A percentile compares a stretch with the other conserved stretches of the same genome.
phyloP scores from a whole-genome alignment of 495 filamentous ascomycete genomes.

The Aspergillus olivimuriae region DNA sequence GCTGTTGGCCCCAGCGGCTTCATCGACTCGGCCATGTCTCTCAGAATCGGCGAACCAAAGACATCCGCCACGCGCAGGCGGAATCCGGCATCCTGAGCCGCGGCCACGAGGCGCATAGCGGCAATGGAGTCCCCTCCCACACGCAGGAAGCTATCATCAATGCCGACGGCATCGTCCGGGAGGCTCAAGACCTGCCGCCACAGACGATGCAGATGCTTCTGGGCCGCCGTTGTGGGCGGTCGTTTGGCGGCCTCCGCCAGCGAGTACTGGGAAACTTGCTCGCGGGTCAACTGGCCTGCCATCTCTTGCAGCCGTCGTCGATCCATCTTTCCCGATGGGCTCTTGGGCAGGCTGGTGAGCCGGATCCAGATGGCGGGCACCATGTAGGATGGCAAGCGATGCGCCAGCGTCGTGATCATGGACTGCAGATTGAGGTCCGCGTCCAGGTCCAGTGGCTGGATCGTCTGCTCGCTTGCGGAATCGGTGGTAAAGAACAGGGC shows the following conservation, averaged over 20 bases:
- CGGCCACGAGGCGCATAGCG: conserved; percentile 28
- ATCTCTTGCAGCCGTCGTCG: background rate
- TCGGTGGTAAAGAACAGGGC: background rate
- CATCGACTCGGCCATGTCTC: background rate
- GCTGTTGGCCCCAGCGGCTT: no score
- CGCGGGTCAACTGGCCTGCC: background rate
- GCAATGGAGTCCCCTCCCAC: conserved; percentile 46
- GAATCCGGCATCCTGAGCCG: background rate
- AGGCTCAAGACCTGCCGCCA: background rate
- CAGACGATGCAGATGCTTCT: background rate
- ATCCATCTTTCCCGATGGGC: background rate
- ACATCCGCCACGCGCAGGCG: background rate
- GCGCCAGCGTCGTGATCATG: background rate
- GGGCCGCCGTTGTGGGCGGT: background rate
- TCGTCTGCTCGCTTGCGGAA: background rate
- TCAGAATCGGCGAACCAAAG: background rate
- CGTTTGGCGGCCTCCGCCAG: background rate
- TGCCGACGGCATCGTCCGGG: background rate
- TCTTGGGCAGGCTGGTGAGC: background rate
- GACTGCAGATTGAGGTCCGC: no score
- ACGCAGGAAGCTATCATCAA: conserved; percentile 44
- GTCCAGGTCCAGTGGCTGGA: no score
- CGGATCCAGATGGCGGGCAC: background rate
- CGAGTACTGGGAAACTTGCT: background rate
- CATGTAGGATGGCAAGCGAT: background rate